A percentile compares a stretch with the other conserved stretches of the same genome.
These are phyloP conservation scores for Candida glaebosa DNA, from an alignment of 805 yeast genomes.

Conservation along the genomic window DNA sequence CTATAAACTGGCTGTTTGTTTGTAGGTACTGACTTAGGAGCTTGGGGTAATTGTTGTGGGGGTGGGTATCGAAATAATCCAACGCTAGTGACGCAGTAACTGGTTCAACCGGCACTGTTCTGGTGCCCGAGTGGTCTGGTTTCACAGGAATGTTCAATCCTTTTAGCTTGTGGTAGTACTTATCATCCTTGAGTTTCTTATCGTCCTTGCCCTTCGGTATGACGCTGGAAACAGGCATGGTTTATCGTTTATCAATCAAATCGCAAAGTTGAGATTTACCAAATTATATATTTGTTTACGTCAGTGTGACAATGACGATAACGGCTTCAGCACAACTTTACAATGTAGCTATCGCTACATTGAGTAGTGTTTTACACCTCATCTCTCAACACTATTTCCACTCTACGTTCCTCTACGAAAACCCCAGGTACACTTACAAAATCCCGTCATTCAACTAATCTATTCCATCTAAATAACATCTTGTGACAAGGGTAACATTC, in stretches of 20 bases:
- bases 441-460: no score
- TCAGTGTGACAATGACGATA: no score
- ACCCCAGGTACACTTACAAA: no score
- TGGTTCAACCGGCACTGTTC: background rate
- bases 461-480: no score
- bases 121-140: background rate
- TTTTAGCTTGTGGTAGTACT: background rate
- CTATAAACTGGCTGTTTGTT: slow-evolving; percentile 60
- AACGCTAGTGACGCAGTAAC: background rate
- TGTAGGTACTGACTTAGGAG: slow-evolving; percentile 47
- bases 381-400: no score
- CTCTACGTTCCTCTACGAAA: no score
- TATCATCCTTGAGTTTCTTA: background rate
- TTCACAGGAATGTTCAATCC: background rate
- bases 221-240: slow-evolving; percentile 1
- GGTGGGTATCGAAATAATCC: slow-evolving; percentile 4
- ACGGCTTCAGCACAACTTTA: no score
- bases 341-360: no score
- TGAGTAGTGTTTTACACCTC: no score
- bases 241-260: no score
- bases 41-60: slow-evolving; percentile 14
- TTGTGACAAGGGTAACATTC: no score
- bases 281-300: no score
- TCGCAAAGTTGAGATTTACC: background rate
- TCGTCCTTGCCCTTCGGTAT: background rate